Conservation (phyloP, 441 rosid species). For the Iberis amara region DNA sequence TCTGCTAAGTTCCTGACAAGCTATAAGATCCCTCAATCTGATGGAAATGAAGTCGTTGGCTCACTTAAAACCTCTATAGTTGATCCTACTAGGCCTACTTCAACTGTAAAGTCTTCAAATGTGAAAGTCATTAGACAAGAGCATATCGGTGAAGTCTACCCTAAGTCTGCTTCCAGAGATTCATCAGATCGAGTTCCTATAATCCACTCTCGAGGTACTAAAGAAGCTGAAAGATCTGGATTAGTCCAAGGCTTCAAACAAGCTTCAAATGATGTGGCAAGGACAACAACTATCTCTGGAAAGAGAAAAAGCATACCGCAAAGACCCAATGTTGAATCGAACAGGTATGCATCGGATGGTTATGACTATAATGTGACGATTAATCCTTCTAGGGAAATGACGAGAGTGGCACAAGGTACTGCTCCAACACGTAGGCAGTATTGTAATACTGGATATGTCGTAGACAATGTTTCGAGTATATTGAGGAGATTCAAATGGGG, state of each 20-base stretch:
- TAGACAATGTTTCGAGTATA: slow-evolving; percentile 57
- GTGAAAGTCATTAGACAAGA: slow-evolving; percentile 54
- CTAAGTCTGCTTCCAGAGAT: slow-evolving; percentile 39
- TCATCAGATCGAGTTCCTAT: slow-evolving; percentile 32
- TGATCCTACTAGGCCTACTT: slow-evolving; percentile 39
- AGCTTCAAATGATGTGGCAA: slow-evolving; percentile 31
- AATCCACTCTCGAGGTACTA: slow-evolving; percentile 30
- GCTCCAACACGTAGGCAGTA: slow-evolving; percentile 39
- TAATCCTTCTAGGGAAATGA: slow-evolving; percentile 35
- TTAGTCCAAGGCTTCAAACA: slow-evolving; percentile 39
- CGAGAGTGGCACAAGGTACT: slow-evolving; percentile 33
- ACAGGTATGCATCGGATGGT: slow-evolving; percentile 31
- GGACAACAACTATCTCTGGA: slow-evolving; percentile 32
- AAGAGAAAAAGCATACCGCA: slow-evolving; percentile 45
- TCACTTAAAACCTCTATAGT: slow-evolving; percentile 43
- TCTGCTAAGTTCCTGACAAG: slow-evolving; percentile 47
- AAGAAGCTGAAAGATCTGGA: slow-evolving; percentile 40
- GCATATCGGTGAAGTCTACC: slow-evolving; percentile 39
- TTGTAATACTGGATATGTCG: slow-evolving; percentile 36
- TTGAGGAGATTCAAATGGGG: slow-evolving; percentile 64
- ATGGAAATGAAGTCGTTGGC: slow-evolving; percentile 32
- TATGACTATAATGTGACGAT: slow-evolving; percentile 30
- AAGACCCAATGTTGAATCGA: slow-evolving; percentile 34
- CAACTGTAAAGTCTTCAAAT: slow-evolving; percentile 44
- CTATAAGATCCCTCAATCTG: slow-evolving; percentile 44